These are phyloP conservation scores for Sechiopsis laciniata DNA, from an alignment of 306 rosid species.

Conservation along the genomic window DNA sequence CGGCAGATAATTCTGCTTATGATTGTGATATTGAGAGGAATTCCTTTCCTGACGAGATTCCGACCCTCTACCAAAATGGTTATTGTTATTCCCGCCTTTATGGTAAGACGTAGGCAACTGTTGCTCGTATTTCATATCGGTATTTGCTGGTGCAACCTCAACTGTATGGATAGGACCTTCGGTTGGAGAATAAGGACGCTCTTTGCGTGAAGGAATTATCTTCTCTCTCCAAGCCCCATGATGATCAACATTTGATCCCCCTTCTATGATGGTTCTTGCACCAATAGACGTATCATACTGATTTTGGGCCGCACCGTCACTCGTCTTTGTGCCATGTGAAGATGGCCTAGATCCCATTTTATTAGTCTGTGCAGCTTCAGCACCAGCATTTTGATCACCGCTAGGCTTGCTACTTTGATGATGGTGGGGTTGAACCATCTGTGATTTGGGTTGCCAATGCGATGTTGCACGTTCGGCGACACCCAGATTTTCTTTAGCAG, in stretches of 20 bases:
- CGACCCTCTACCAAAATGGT: conserved; percentile 46
- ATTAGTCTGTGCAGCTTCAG: conserved; percentile 28
- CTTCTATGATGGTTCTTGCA: conserved; percentile 22
- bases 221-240: conserved; percentile 54
- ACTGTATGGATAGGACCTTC: conserved; percentile 32
- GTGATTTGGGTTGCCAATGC: conserved; percentile 89
- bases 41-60: conserved; percentile 70
- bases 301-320: conserved; percentile 29
- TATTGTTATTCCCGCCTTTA: conserved; percentile 52
- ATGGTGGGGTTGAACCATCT: conserved; percentile 35
- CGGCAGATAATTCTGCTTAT: conserved; percentile 32
- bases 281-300: background rate
- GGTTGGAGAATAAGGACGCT: conserved; percentile 46
- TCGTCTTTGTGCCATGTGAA: conserved; percentile 29
- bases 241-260: conserved; percentile 33
- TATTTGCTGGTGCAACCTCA: conserved; percentile 38
- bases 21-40: conserved; percentile 44
- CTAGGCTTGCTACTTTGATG: conserved; percentile 36
- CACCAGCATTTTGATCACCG: conserved; percentile 38
- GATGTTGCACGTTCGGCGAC: conserved; percentile 45
- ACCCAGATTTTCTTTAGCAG: conserved; percentile 54
- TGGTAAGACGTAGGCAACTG: conserved; percentile 46
- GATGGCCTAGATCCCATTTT: conserved; percentile 4
- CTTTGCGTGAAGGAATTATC: conserved; percentile 43
- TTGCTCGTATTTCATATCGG: conserved; percentile 55